These are phyloP conservation scores for Sabuloglossum arenarium DNA, from an alignment of 495 filamentous ascomycete species.

Conservation along the genomic window DNA sequence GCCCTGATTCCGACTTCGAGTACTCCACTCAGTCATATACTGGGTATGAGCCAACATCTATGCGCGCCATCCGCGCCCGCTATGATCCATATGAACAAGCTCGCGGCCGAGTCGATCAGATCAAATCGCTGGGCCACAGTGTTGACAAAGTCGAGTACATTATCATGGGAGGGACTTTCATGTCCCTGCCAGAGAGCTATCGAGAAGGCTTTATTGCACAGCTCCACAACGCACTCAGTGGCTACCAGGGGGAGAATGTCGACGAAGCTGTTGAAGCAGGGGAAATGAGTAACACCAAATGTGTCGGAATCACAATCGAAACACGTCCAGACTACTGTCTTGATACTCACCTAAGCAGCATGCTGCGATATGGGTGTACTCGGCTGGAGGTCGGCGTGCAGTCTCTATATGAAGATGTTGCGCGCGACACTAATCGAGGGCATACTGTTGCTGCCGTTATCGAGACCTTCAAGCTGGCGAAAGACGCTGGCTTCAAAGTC, in stretches of 20 bases:
- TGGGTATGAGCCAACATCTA: slow-evolving; percentile 92
- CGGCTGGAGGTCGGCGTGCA: slow-evolving; percentile 89
- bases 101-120: slow-evolving; percentile 84
- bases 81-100: slow-evolving; percentile 98
- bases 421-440: slow-evolving; percentile 87
- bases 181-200: slow-evolving; percentile 80
- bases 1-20: slow-evolving; percentile 94
- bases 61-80: slow-evolving; percentile 91
- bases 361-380: slow-evolving; percentile 94
- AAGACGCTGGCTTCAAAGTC: slow-evolving; percentile 96
- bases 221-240: slow-evolving; percentile 86
- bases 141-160: slow-evolving; percentile 99
- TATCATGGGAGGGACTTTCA: slow-evolving; percentile 98
- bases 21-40: slow-evolving; percentile 98
- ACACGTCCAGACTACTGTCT: slow-evolving; percentile 93
- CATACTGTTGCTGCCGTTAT: slow-evolving; percentile 90
- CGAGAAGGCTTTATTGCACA: slow-evolving; percentile 84
- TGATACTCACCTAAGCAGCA: slow-evolving; percentile 72
- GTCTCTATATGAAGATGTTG: slow-evolving; percentile 95
- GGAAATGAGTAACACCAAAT: slow-evolving; percentile 88
- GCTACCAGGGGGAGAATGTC: slow-evolving; percentile 76
- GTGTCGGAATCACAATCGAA: slow-evolving; percentile 96
- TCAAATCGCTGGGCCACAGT: slow-evolving; percentile 82
- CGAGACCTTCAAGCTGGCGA: slow-evolving; percentile 84
- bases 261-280: slow-evolving; percentile 86